These are phyloP conservation scores for Macrolepiota albuminosa DNA, from an alignment of 768 basidiomycete genomes.

Conservation along the genomic window DNA sequence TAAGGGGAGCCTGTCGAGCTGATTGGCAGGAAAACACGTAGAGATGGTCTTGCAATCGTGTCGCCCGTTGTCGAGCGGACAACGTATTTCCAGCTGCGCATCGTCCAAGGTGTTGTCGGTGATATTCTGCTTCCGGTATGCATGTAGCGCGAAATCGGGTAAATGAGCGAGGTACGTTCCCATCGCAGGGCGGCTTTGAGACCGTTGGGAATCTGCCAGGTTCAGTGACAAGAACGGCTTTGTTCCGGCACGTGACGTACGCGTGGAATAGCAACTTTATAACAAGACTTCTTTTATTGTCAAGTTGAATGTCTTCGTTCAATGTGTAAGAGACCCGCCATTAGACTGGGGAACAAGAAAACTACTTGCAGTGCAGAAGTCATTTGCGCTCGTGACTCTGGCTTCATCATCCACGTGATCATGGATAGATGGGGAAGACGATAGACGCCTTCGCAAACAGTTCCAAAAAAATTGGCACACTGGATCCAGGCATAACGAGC, in stretches of 20 bases:
- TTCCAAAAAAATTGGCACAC: conserved; percentile 10
- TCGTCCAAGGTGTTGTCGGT: background rate
- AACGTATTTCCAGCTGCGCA: background rate
- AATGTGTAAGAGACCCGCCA: no score
- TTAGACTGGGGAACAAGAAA: no score
- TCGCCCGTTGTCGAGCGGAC: background rate
- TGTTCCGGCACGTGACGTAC: no score
- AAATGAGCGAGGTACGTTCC: background rate
- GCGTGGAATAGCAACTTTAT: no score
- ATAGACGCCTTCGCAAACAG: conserved; percentile 12
- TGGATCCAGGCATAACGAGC: background rate
- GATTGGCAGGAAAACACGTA: background rate
- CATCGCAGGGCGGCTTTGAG: background rate
- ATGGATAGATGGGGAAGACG: background rate
- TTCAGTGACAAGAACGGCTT: no score
- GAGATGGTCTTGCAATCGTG: background rate
- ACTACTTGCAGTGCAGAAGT: no score
- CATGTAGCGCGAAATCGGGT: background rate
- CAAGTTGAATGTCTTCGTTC: no score
- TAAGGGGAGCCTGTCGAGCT: background rate
- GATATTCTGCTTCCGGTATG: background rate
- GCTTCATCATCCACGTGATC: background rate
- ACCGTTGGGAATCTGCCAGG: background rate
- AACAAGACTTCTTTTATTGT: no score
- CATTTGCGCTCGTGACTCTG: background rate